Evolutionary conservation across 768 basidiomycete species (phyloP).

Genomic region (Xanthoconium purpureum): DNA sequence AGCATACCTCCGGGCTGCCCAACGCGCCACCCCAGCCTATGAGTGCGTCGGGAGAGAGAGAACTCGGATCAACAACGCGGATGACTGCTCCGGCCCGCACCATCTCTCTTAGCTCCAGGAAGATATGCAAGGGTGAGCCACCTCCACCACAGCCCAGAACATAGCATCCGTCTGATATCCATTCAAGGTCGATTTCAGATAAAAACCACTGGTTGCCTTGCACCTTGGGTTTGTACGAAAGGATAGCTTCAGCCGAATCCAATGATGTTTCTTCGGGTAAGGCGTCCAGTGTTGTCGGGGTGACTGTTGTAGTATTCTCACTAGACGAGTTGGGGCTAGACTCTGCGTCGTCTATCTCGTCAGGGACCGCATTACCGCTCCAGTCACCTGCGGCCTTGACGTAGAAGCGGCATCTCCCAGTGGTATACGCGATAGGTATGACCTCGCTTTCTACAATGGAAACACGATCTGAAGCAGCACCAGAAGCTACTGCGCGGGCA

Average conservation of each 20-base stretch:
- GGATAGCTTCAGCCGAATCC: slow-evolving; percentile 25
- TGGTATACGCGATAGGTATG: slow-evolving; percentile 42
- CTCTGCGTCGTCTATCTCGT: slow-evolving; percentile 18
- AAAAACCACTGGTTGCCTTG: slow-evolving; percentile 42
- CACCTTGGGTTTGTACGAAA: slow-evolving; percentile 38
- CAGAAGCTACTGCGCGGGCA: slow-evolving; percentile 42
- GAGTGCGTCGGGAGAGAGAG: slow-evolving; percentile 41
- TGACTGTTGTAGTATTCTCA: neutral
- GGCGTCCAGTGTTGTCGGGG: slow-evolving; percentile 3
- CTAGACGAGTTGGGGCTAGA: neutral
- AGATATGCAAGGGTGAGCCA: slow-evolving; percentile 53
- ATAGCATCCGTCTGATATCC: slow-evolving; percentile 62
- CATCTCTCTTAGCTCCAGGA: slow-evolving; percentile 49
- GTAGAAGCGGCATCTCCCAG: slow-evolving; percentile 42
- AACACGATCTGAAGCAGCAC: slow-evolving; percentile 42
- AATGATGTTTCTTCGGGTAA: slow-evolving; percentile 13
- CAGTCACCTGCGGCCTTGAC: slow-evolving; percentile 61
- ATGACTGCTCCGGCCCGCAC: slow-evolving; percentile 47
- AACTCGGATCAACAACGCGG: slow-evolving; percentile 43
- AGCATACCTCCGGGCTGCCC: slow-evolving; percentile 41
- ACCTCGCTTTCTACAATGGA: slow-evolving; percentile 54
- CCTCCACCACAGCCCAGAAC: slow-evolving; percentile 64
- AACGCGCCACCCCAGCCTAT: slow-evolving; percentile 41
- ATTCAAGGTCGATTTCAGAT: slow-evolving; percentile 49
- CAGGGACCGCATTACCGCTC: slow-evolving; percentile 26